phyloP scores from a whole-genome alignment of 1,284 basidiomycete species.

The Puccinia polysora region DNA sequence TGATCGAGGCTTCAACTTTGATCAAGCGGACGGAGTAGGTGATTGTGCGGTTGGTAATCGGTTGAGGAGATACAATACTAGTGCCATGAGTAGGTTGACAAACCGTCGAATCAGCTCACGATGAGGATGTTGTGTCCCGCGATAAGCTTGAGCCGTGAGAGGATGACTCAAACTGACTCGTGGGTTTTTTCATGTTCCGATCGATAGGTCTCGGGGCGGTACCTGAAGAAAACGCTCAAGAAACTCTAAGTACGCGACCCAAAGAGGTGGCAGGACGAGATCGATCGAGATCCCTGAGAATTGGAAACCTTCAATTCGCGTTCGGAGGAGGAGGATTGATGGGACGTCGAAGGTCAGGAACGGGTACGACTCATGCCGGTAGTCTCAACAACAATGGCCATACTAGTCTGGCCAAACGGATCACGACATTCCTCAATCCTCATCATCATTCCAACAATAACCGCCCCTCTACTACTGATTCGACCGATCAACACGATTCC shows the following conservation, averaged over 20 bases:
- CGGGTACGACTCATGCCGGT: not conserved
- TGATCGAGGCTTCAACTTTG: slow-evolving; percentile 41
- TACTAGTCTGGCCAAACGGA: slow-evolving; percentile 22
- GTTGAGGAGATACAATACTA: slow-evolving; percentile 41
- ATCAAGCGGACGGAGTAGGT: slow-evolving; percentile 42
- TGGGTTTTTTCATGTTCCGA: not conserved
- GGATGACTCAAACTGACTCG: not conserved
- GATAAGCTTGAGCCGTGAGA: no score
- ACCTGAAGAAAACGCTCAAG: not conserved
- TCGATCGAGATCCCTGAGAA: slow-evolving; percentile 13
- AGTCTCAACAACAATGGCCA: not conserved
- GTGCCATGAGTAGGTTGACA: slow-evolving; percentile 32
- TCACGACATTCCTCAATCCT: slow-evolving; percentile 29
- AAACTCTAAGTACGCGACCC: not conserved
- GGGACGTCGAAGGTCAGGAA: not conserved
- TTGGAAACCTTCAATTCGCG: slow-evolving; percentile 32
- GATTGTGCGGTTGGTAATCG: slow-evolving; percentile 38
- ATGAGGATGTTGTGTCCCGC: no score
- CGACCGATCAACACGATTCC: no score
- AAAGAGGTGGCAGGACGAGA: not conserved
- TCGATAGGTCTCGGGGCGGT: slow-evolving; percentile 6
- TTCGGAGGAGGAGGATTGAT: slow-evolving; percentile 8
- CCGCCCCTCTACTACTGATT: no score
- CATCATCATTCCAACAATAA: no score
- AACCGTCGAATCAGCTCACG: no score